Percentiles rank a stretch among this genome's conserved stretches.
These are phyloP conservation scores for Pseudogymnoascus sp. DNA, from an alignment of 2,329 filamentous ascomycete species.

Conservation along the genomic window DNA sequence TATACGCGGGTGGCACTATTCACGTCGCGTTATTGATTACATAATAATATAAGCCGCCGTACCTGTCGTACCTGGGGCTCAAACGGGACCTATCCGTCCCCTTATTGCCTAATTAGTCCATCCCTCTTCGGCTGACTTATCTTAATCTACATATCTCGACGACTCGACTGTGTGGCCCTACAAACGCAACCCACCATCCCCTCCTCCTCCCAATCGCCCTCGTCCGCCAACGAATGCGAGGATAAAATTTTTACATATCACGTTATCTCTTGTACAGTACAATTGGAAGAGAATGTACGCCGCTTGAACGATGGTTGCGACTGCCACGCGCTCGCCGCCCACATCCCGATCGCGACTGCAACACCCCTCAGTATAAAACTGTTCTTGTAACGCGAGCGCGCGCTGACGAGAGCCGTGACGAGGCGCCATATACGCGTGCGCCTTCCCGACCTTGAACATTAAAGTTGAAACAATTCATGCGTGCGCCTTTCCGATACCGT, in stretches of 20 bases:
- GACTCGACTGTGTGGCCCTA: not conserved
- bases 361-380: slow-evolving; percentile 9
- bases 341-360: not conserved
- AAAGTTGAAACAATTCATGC: slow-evolving; percentile 8
- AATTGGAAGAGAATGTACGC: not conserved
- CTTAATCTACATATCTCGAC: slow-evolving; percentile 6
- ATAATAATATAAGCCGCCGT: not conserved
- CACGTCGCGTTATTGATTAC: not conserved
- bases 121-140: slow-evolving; percentile 5
- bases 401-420: not conserved
- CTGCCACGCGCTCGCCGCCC: slow-evolving; percentile 3
- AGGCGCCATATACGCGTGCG: slow-evolving; percentile 1
- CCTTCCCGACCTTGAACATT: not conserved
- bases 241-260: not conserved
- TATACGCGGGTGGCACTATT: not conserved
- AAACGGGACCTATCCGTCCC: slow-evolving; percentile 6
- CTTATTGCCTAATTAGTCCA: slow-evolving; percentile 9
- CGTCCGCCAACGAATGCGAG: not conserved
- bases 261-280: not conserved
- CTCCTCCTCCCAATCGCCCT: not conserved
- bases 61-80: slow-evolving; percentile 5
- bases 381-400: slow-evolving; percentile 1
- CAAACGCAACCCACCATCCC: slow-evolving; percentile 1
- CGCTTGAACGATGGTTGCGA: slow-evolving; percentile 2
- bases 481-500: not conserved